Base-by-base conservation (phyloP, 306 rosid species). In the Begonia fuchsioides region DNA sequence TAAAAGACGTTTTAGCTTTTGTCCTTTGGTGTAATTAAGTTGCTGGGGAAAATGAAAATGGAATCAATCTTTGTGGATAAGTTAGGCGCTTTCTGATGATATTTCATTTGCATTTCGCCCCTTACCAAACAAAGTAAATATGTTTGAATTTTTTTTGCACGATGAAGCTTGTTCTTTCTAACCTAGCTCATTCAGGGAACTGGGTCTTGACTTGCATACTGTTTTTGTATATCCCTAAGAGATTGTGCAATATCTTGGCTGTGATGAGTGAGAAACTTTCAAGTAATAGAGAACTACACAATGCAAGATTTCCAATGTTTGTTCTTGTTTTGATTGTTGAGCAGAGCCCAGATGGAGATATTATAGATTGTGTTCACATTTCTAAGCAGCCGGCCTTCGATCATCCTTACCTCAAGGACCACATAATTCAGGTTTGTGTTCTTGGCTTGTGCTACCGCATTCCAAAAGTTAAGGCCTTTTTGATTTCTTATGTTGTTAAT, bases 281-380 rank as follows among this genome's bases (percentile, higher is more conserved):
- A 26, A 26, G 13, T 41, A 6, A 41, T 41, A 10, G 9, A 41
- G 11, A 32, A 12, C 3, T 10, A 19, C 8, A 17, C 15, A 15
- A 10, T 10, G 12, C 7, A 20, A 13, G 18, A 32, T 26, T 14
- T 40, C 10, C 17, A 14, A 16, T 43, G 43, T 19, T n/a, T 11
- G 1, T 20, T 20, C 32, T 45, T 38, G 15, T 56, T 47, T 18
- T 46, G 39, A 17, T 48, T 69, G 52, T 51, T 44, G 47, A 58
- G 58, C 95, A 92, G 98, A 92, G 98, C 44, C 81, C 98, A 67
- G 98, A 85, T 73, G 98, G 98, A 49, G 98, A 92, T 77, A 55
- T 65, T 1, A 92, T 92, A 48, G 98, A 92, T 51, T 92, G 98
- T 51, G 78, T 92, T 54, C 87, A 53, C 57, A 65, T 92, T 49